A percentile compares a stretch with the other conserved stretches of the same genome.
These are phyloP conservation scores for Tuber umbilicatum DNA, from an alignment of 495 filamentous ascomycete species.

Conservation along the genomic window DNA sequence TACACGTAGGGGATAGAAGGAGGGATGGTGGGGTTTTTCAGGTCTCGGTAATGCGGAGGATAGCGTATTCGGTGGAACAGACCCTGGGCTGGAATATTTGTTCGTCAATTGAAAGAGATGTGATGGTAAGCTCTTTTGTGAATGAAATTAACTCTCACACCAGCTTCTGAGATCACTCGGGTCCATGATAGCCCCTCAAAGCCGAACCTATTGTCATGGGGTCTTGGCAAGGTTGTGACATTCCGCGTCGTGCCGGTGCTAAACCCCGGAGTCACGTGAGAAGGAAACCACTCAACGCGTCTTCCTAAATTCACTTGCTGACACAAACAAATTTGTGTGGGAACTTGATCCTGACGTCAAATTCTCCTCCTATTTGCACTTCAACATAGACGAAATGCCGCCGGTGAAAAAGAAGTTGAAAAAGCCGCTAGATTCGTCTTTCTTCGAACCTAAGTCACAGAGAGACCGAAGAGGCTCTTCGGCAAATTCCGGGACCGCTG, in stretches of 20 bases:
- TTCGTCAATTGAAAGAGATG: not conserved
- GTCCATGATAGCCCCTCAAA: not conserved
- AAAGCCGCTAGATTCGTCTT: not conserved
- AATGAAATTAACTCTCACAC: not conserved
- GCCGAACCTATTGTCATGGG: not conserved
- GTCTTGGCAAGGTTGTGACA: not conserved
- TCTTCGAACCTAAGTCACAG: not conserved
- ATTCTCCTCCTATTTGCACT: not conserved
- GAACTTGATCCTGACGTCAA: not conserved
- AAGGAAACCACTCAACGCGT: not conserved
- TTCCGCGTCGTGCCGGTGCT: not conserved
- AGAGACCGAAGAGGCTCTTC: not conserved
- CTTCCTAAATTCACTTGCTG: not conserved
- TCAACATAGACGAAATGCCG: not conserved
- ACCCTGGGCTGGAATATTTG: not conserved
- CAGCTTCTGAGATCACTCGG: not conserved
- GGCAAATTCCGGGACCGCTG: not conserved
- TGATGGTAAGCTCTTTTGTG: not conserved
- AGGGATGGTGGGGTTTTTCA: not conserved
- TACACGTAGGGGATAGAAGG: not conserved
- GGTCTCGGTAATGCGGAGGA: not conserved
- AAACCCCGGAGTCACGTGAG: not conserved
- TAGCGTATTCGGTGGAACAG: not conserved
- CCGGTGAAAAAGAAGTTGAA: not conserved
- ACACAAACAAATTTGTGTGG: not conserved